A percentile compares a stretch with the other conserved stretches of the same genome.
These are phyloP conservation scores for Stemphylium vesicarium DNA, from an alignment of 2,329 filamentous ascomycete genomes.

Conservation along the genomic window DNA sequence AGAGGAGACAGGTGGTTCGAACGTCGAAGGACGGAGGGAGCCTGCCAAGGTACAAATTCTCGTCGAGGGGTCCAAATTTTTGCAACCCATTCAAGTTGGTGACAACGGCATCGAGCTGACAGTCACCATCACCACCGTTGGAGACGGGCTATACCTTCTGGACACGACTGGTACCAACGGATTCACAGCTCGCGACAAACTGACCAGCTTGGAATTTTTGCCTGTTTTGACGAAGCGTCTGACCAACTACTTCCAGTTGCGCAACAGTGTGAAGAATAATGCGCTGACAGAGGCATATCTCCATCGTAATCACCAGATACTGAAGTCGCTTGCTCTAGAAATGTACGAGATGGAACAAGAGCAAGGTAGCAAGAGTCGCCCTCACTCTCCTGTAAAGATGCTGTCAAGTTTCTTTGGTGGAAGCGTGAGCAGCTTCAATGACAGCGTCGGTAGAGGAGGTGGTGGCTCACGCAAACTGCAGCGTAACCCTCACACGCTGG, in stretches of 20 bases:
- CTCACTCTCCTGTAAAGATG: constrained; percentile 88
- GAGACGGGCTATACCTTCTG: constrained; percentile 63
- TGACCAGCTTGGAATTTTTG: constrained; percentile 74
- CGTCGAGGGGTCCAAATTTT: constrained; percentile 72
- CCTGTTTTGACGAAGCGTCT: constrained; percentile 76
- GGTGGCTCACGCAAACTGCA: constrained; percentile 43
- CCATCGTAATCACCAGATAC: constrained; percentile 76
- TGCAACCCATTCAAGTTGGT: constrained; percentile 57
- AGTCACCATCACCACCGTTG: constrained; percentile 64
- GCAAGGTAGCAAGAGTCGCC: constrained; percentile 66
- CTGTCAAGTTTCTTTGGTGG: constrained; percentile 80
- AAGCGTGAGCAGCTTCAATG: constrained; percentile 53
- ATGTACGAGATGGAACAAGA: constrained; percentile 64
- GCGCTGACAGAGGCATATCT: constrained; percentile 71
- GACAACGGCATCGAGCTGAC: constrained; percentile 71
- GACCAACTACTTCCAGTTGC: constrained; percentile 72
- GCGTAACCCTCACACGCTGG: constrained; percentile 41
- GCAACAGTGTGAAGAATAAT: constrained; percentile 72
- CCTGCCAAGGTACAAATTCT: constrained; percentile 74
- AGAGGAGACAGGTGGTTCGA: constrained; percentile 69
- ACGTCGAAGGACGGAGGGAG: constrained; percentile 69
- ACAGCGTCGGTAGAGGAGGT: constrained; percentile 5
- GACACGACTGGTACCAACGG: constrained; percentile 71
- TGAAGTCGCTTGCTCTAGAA: constrained; percentile 71
- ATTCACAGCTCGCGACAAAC: constrained; percentile 73